Percentiles rank a stretch among this genome's conserved stretches.
These are phyloP conservation scores for Termitomyces titanicus DNA, from an alignment of 768 basidiomycete genomes.

Conservation along the genomic window DNA sequence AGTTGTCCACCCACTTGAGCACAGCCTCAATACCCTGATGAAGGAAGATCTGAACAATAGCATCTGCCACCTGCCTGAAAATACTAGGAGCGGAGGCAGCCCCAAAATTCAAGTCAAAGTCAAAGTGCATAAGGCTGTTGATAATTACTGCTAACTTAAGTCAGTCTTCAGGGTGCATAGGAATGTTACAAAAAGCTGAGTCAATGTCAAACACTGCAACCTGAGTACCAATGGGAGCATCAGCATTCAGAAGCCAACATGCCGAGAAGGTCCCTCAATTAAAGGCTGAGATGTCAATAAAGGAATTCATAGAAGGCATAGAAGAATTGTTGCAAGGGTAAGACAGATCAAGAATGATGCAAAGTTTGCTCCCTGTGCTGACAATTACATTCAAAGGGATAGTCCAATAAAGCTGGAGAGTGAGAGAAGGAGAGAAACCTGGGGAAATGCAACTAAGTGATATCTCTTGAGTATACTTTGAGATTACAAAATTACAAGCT, in stretches of 20 bases:
- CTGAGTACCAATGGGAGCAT: slow-evolving; percentile 28
- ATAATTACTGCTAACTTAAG: slow-evolving; percentile 18
- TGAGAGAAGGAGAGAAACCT: slow-evolving; percentile 5
- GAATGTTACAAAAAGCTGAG: slow-evolving; percentile 30
- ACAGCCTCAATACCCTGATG: neutral
- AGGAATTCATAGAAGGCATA: neutral
- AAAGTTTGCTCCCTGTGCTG: slow-evolving; percentile 16
- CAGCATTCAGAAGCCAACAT: slow-evolving; percentile 19
- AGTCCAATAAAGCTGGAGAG: slow-evolving; percentile 17
- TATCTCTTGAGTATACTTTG: slow-evolving; percentile 14
- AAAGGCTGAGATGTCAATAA: slow-evolving; percentile 2
- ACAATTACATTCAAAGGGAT: slow-evolving; percentile 23
- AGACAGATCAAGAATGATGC: slow-evolving; percentile 24
- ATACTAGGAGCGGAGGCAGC: slow-evolving; percentile 23
- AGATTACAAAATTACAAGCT: slow-evolving; percentile 8
- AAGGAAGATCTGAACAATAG: slow-evolving; percentile 21
- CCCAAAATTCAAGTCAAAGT: slow-evolving; percentile 27
- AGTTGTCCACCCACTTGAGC: slow-evolving; percentile 25
- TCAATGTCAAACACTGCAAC: slow-evolving; percentile 36
- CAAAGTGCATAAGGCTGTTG: slow-evolving; percentile 15
- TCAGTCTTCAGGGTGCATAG: slow-evolving; percentile 20
- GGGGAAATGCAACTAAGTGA: slow-evolving; percentile 8
- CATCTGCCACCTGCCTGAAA: slow-evolving; percentile 28
- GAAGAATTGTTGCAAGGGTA: slow-evolving; percentile 2
- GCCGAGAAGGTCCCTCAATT: slow-evolving; percentile 30